Conservation (phyloP, 768 basidiomycete genomes). For the Leccinum boreale region DNA sequence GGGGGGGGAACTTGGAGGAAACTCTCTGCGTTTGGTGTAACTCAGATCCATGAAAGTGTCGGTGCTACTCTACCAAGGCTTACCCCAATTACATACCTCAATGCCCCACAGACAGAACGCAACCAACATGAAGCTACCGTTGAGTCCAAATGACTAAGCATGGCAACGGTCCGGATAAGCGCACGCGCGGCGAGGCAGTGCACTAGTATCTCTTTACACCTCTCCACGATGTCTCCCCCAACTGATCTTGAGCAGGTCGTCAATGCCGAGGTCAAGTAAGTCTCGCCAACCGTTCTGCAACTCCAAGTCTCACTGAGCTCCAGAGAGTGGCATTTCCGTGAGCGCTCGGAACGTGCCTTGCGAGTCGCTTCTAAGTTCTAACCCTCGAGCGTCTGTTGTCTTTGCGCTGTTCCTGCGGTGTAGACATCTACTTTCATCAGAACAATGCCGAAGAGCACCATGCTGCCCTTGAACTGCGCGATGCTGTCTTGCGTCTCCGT, state of each 20-base stretch:
- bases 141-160: too few species aligned
- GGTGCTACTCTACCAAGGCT: too few species aligned
- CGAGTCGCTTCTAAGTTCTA: background rate
- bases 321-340: conserved; percentile 83
- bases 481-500: conserved; percentile 67
- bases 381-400: background rate
- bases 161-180: too few species aligned
- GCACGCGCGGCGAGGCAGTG: too few species aligned
- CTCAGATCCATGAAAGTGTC: too few species aligned
- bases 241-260: conserved; percentile 57
- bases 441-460: conserved; percentile 57
- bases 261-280: conserved; percentile 61
- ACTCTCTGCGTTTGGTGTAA: too few species aligned
- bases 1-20: too few species aligned
- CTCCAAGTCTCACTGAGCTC: background rate
- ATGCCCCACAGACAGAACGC: too few species aligned
- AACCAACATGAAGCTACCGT: too few species aligned
- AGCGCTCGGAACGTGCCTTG: conserved; percentile 17
- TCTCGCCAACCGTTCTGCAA: conserved; percentile 1
- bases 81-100: too few species aligned
- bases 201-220: too few species aligned
- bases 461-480: conserved; percentile 64
- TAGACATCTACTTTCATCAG: conserved; percentile 81
- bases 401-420: background rate
- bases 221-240: conserved; percentile 27